Evolutionary conservation across 306 rosid genomes (phyloP).

Genomic region (Abrus pulchellus): DNA sequence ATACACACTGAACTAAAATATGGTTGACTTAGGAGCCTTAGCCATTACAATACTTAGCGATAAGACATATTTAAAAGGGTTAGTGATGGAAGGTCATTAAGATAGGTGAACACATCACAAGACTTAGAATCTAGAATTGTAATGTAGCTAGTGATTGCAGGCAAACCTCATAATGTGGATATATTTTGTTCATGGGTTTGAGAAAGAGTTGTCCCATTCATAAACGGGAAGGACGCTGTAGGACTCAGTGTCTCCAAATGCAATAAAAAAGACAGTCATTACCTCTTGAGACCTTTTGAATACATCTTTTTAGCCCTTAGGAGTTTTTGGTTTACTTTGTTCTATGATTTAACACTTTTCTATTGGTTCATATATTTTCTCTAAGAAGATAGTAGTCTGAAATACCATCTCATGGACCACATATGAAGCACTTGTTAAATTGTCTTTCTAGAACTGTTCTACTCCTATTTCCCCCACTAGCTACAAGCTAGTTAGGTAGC

Average conservation of each 20-base stretch:
- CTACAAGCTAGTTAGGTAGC: not conserved
- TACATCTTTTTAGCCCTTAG: constrained; percentile 9
- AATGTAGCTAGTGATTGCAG: not conserved
- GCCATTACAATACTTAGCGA: not conserved
- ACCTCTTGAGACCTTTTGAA: constrained; percentile 53
- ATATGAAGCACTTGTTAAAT: constrained; percentile 3
- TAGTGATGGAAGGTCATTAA: constrained; percentile 45
- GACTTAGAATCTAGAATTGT: constrained; percentile 14
- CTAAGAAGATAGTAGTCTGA: not conserved
- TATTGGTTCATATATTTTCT: constrained; percentile 42
- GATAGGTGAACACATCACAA: constrained; percentile 40
- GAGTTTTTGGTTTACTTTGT: constrained; percentile 52
- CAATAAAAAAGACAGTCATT: constrained; percentile 59
- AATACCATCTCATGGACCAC: constrained; percentile 31
- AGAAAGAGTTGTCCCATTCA: constrained; percentile 48
- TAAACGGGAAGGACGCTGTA: constrained; percentile 36
- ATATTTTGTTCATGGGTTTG: constrained; percentile 32
- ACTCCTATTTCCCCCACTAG: constrained; percentile 15
- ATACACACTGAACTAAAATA: not conserved
- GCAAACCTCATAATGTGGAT: constrained; percentile 49
- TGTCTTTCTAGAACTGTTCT: constrained; percentile 26
- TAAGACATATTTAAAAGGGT: constrained; percentile 30
- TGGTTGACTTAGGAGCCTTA: not conserved
- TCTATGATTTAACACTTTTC: constrained; percentile 40
- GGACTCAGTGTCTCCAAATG: constrained; percentile 49